phyloP scores from a whole-genome alignment of 352 stramenopile species.

The Globisporangium ultimum region DNA sequence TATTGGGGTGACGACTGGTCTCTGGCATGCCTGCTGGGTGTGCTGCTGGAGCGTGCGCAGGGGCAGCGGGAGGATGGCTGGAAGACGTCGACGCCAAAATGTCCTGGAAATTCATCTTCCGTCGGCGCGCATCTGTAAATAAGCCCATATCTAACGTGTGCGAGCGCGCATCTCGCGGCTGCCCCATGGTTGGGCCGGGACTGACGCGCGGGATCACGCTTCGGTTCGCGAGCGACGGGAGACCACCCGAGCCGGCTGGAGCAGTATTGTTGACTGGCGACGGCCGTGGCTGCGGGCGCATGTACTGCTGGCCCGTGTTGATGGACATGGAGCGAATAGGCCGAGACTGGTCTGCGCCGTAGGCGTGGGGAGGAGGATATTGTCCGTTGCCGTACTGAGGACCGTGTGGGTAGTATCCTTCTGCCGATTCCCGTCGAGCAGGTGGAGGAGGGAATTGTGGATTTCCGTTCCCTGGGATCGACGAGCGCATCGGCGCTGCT shows the following conservation, averaged over 20 bases:
- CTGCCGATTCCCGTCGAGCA: constrained; percentile 31
- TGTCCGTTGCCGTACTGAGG: constrained; percentile 18
- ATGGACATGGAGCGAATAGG: constrained; percentile 62
- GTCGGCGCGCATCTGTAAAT: constrained; percentile 69
- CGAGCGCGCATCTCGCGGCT: constrained; percentile 74
- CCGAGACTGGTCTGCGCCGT: constrained; percentile 26
- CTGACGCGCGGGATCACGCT: constrained; percentile 29
- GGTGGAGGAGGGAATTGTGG: constrained; percentile 58
- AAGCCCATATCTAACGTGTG: constrained; percentile 84
- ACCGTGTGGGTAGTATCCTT: constrained; percentile 29
- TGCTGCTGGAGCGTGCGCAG: constrained; percentile 10
- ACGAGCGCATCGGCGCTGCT: constrained; percentile 28
- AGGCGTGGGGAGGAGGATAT: constrained; percentile 8
- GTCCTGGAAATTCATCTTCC: constrained; percentile 89
- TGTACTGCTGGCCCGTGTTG: constrained; percentile 38
- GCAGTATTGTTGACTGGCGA: constrained; percentile 12
- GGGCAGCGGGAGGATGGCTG: constrained; percentile 3
- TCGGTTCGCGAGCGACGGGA: constrained; percentile 63
- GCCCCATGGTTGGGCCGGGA: constrained; percentile 54
- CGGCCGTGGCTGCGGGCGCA: constrained; percentile 24
- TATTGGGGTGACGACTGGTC: constrained; percentile 4
- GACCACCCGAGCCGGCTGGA: constrained; percentile 19
- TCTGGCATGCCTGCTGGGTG: constrained; percentile 11
- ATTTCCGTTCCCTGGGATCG: constrained; percentile 49
- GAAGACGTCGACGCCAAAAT: constrained; percentile 61